phyloP scores from a whole-genome alignment of 2,329 filamentous ascomycete genomes.

The Clarireedia paspali region DNA sequence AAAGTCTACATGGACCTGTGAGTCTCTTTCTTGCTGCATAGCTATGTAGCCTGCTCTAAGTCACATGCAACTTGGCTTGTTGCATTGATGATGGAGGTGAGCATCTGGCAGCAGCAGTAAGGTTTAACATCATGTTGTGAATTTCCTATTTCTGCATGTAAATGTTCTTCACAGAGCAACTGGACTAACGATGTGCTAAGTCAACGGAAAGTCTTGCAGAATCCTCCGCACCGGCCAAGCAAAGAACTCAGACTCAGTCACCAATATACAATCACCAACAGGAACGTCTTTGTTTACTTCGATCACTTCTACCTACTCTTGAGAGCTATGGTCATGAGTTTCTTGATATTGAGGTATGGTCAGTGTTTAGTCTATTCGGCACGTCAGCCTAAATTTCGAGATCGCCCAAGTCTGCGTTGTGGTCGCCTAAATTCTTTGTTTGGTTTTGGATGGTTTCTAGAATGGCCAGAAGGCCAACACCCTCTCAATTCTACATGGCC shows the following conservation, averaged over 20 bases:
- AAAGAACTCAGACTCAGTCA: not conserved
- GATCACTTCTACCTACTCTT: not conserved
- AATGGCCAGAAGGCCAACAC: constrained; percentile 20
- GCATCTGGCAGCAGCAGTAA: no score
- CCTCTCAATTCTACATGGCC: constrained; percentile 24
- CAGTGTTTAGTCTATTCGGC: not conserved
- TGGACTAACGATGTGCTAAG: not conserved
- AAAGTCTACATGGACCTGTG: no score
- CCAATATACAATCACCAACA: not conserved
- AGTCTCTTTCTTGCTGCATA: no score
- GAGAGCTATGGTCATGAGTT: not conserved
- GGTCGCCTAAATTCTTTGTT: constrained; percentile 12
- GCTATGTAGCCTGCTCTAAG: no score
- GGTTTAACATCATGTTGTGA: no score
- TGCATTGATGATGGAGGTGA: no score
- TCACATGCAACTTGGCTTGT: no score
- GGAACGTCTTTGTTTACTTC: not conserved
- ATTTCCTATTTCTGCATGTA: no score
- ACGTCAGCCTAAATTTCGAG: constrained; percentile 1
- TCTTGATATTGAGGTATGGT: not conserved
- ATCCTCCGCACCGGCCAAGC: not conserved
- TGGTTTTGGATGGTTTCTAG: constrained; percentile 22
- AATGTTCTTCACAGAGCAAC: no score
- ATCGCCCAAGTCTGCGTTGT: not conserved
- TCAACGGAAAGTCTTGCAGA: not conserved